Evolutionary conservation across 371 early-diverging fungal genomes (phyloP).

Genomic region (Conidiobolus incongruus): DNA sequence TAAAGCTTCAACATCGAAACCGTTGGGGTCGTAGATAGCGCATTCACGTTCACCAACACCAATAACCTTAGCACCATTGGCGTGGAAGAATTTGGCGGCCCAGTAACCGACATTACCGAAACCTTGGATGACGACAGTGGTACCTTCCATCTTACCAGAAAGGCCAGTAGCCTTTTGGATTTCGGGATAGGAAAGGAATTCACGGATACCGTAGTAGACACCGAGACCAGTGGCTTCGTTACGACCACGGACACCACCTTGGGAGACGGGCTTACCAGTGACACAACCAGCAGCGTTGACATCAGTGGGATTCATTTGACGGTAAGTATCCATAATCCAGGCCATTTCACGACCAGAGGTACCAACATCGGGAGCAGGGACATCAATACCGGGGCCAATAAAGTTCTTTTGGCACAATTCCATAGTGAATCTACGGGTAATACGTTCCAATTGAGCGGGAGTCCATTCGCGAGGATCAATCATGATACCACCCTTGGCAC

Average conservation of each 20-base stretch:
- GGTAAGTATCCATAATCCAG: conserved; percentile 81
- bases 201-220: conserved; percentile 67
- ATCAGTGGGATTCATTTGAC: conserved; percentile 64
- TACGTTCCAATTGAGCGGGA: conserved; percentile 61
- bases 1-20: conserved; percentile 46
- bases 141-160: conserved; percentile 36
- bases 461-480: conserved; percentile 7
- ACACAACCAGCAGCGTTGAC: conserved; percentile 71
- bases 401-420: conserved; percentile 82
- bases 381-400: conserved; percentile 15
- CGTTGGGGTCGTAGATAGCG: conserved; percentile 40
- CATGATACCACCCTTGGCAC: conserved; percentile 4
- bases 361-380: conserved; percentile 87
- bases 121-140: conserved; percentile 56
- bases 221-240: conserved; percentile 80
- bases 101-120: conserved; percentile 84
- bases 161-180: conserved; percentile 52
- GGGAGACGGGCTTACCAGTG: conserved; percentile 68
- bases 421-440: conserved; percentile 73
- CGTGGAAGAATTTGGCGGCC: conserved; percentile 70
- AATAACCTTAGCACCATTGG: conserved; percentile 57
- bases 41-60: conserved; percentile 59
- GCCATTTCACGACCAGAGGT: conserved; percentile 64
- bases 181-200: conserved; percentile 58
- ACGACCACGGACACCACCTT: conserved; percentile 79